Base-by-base conservation (phyloP, 352 stramenopile genomes). In the Globisporangium echinulatum region DNA sequence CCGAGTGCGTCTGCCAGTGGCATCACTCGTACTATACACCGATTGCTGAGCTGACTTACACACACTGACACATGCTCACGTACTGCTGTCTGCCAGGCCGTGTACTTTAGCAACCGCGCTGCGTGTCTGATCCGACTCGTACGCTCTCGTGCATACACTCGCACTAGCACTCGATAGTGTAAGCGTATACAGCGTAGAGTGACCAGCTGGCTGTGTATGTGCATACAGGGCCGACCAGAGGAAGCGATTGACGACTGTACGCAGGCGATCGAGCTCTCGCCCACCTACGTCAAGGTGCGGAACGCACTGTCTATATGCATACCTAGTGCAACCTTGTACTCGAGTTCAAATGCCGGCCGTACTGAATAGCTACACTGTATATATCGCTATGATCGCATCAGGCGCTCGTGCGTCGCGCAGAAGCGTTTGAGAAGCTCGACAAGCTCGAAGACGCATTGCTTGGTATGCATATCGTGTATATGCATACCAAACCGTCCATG, bases 181-280 rank as follows among this genome's bases (percentile, higher is more conserved):
- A 9, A 36, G n/a, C 49, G 33, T 3, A 37, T 49, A 38, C 4
- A 14, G 9, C 42, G 10, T 52, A 9, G 10, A 14, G 17, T 19
- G 15, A 38, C 0, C 10, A 17, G 10, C 7, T 38, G 7, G 6
- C 42, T 25, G 3, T 48, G 14, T 51, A 39, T 43, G 8, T 33
- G 40, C n/a, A 10, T 36, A 3, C 39, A 82, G 73, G 69, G 72
- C 33, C 75, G 84, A 36, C 74, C 69, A 10, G 91, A 98, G 14
- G 90, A 98, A 63, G 88, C 88, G 4, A 87, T 98, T 56, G 81
- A 98, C 25, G 96, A 99, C 75, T 98, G 93, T 76, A 90, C 85
- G 33, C 79, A 97, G 47, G 86, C 97, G 5, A 79, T 99, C 61
- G 83, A 97, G 44, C 81, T 98, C 37, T 96, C 98, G 61, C 92